phyloP scores from a whole-genome alignment of 2,329 filamentous ascomycete genomes.

The Diaporthe humulicola region DNA sequence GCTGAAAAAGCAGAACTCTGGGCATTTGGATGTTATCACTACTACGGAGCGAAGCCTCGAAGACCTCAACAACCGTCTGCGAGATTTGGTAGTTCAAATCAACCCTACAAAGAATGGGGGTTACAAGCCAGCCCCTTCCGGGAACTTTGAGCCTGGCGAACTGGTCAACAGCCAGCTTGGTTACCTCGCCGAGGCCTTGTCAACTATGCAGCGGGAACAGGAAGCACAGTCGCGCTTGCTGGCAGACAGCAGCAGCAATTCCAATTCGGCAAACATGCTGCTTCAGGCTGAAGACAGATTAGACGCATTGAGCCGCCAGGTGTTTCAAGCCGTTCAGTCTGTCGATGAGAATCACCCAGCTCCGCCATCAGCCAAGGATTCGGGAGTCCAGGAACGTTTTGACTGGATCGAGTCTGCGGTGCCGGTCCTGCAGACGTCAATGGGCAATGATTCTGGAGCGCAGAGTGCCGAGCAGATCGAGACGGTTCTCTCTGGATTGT shows the following conservation, averaged over 20 bases:
- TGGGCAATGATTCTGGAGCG: conserved; percentile 52
- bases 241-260: no score
- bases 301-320: conserved; percentile 72
- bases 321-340: conserved; percentile 69
- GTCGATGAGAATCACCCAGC: conserved; percentile 64
- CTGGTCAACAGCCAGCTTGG: conserved; percentile 72
- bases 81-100: conserved; percentile 45
- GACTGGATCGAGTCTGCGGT: conserved; percentile 76
- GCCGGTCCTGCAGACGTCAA: conserved; percentile 59
- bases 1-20: conserved; percentile 51
- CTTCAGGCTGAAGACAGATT: conserved; percentile 68
- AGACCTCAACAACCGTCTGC: conserved; percentile 66
- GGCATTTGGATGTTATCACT: conserved; percentile 65
- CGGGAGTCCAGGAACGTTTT: conserved; percentile 75
- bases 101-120: conserved; percentile 68
- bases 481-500: conserved; percentile 64
- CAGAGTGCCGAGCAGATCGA: conserved; percentile 69
- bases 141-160: conserved; percentile 57
- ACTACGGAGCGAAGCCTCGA: conserved; percentile 77
- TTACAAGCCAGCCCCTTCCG: conserved; percentile 59
- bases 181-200: conserved; percentile 77
- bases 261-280: conserved; percentile 44
- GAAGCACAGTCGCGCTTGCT: conserved; percentile 53
- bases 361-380: conserved; percentile 69
- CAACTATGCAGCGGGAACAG: conserved; percentile 71